Percentiles rank a stretch among this genome's conserved stretches.
These are phyloP conservation scores for Sporisorium exsertum DNA, from an alignment of 1,284 basidiomycete genomes.

Conservation along the genomic window DNA sequence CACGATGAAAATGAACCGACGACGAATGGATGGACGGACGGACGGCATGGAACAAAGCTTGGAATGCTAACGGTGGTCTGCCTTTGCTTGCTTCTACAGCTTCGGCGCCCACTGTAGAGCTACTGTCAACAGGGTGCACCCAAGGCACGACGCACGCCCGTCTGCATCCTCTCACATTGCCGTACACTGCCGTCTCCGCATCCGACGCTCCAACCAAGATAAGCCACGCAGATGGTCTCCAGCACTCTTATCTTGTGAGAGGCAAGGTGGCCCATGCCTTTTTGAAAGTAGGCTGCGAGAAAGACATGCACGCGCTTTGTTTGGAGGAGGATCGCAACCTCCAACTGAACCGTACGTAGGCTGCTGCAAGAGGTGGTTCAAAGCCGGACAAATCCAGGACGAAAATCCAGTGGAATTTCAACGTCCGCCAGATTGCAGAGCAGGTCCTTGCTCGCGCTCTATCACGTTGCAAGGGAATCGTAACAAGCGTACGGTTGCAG, in stretches of 20 bases:
- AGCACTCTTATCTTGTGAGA: not conserved
- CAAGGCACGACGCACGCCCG: not conserved
- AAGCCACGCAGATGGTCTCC: not conserved
- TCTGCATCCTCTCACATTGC: constrained; percentile 2
- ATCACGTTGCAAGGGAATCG: too few relatives aligned
- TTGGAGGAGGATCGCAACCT: constrained; percentile 3
- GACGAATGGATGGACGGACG: not conserved
- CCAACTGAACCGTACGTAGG: constrained; percentile 19
- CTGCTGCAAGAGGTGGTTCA: not conserved
- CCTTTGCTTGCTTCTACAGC: too few relatives aligned
- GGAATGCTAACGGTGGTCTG: not conserved
- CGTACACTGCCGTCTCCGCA: constrained; percentile 1
- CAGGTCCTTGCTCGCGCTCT: not conserved
- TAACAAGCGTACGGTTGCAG: too few relatives aligned
- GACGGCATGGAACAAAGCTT: too few relatives aligned
- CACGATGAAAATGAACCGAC: not conserved
- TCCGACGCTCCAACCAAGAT: not conserved
- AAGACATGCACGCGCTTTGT: constrained; percentile 1
- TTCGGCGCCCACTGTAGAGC: constrained; percentile 6
- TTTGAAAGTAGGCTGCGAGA: too few relatives aligned
- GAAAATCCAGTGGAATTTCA: constrained; percentile 9
- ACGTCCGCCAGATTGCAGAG: constrained; percentile 13
- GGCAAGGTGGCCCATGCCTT: too few relatives aligned
- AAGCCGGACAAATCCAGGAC: constrained; percentile 8
- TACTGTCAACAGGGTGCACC: constrained; percentile 17